Conservation (phyloP, 2,329 filamentous ascomycete genomes). For the Colletotrichum sp. region DNA sequence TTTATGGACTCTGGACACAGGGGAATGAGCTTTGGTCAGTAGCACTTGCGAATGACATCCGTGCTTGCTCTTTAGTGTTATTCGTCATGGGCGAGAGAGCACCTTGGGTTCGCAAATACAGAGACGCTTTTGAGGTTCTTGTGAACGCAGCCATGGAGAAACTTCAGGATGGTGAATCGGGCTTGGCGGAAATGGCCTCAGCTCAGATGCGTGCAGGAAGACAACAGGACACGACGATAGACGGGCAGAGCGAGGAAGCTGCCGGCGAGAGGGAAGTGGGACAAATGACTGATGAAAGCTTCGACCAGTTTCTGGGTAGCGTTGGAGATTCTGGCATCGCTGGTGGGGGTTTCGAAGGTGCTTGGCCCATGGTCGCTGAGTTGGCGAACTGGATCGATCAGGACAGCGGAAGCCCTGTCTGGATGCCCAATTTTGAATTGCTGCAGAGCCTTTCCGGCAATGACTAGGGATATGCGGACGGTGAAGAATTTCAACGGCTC, state of each 20-base stretch:
- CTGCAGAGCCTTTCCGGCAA: constrained; percentile 28
- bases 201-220: not conserved
- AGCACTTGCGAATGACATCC: constrained; percentile 52
- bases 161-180: not conserved
- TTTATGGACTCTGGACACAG: constrained; percentile 44
- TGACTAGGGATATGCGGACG: not conserved
- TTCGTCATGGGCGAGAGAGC: constrained; percentile 56
- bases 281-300: not conserved
- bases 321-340: not conserved
- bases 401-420: constrained; percentile 28
- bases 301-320: not conserved
- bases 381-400: constrained; percentile 35
- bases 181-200: constrained; percentile 10
- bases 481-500: not conserved
- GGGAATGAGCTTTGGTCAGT: constrained; percentile 51
- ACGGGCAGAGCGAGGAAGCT: not conserved
- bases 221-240: not conserved
- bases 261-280: not conserved
- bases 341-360: constrained; percentile 14
- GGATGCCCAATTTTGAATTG: constrained; percentile 35
- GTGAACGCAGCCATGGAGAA: constrained; percentile 38
- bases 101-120: constrained; percentile 50
- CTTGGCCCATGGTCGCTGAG: constrained; percentile 32
- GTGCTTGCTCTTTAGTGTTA: constrained; percentile 51
- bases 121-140: constrained; percentile 51